Base-by-base conservation (phyloP, 2,329 filamentous ascomycete species). In the Coleophoma crateriformis region DNA sequence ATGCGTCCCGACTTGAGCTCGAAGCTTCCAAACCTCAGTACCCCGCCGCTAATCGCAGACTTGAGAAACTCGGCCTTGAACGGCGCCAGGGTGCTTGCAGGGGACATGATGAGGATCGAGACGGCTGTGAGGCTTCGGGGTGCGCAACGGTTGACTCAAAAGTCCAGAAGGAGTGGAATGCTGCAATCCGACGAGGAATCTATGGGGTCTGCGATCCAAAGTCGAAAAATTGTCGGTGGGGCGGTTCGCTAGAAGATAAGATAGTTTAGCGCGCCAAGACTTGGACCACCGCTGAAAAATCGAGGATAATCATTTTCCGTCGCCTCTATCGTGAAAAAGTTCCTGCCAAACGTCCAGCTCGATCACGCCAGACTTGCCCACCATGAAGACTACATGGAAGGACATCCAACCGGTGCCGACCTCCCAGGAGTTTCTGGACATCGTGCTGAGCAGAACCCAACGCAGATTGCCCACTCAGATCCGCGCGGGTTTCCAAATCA, bases 341-440 rank as follows among this genome's bases (percentile, higher is more conserved):
- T 27, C 27, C 27, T 27, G 27, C 8, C 39, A 43, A 45, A 35
- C 41, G 20, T 20, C 27, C 27, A 27, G 27, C 27, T 27, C 15
- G 35, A 38, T 38, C 35, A 14, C 35, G 15, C 6, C 35, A 38
- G 12, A n/a, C 35, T 38, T 51, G 56, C 58, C 57, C 68, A 73
- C 71, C 56, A 80, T 80, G 77, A 80, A 79, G 74, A 79, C 76
- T 55, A 81, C 78, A 49, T 85, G 81, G 81, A 85, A 85, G 68
- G 84, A 88, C 66, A 95, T 95, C 62, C 85, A 87, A 55, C 89
- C 90, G 58, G 89, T 95, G 58, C 92, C 92, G 51, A 95, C 88
- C 64, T 86, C 86, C 69, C 87, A 95, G 76, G 94, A 99, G 73
- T 97, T 99, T 66, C 79, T 99, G 62, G 94, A 99, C 72, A 96